Conservation (phyloP, 2,329 filamentous ascomycete genomes). For the Massarina eburnea region DNA sequence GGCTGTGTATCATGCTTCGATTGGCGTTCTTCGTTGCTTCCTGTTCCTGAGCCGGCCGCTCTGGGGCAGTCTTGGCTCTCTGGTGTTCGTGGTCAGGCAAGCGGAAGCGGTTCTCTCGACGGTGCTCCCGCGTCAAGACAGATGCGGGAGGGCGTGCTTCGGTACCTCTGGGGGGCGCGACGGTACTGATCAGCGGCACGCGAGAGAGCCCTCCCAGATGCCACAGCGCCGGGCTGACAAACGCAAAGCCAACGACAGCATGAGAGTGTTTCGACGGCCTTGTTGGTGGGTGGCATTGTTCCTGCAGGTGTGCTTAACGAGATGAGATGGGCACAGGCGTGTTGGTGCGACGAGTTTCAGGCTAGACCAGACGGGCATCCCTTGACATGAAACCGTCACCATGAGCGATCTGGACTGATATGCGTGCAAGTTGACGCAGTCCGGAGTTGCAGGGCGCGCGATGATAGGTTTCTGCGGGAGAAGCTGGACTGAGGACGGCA, state of each 20-base stretch:
- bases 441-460: conserved; percentile 13
- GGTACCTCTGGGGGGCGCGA: neutral
- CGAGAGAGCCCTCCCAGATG: neutral
- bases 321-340: conserved; percentile 26
- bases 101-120: neutral
- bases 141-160: too few relatives aligned
- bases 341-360: conserved; percentile 36
- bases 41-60: too few relatives aligned
- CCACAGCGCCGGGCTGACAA: neutral
- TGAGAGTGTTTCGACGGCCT: neutral
- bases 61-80: too few relatives aligned
- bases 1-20: too few relatives aligned
- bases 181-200: neutral
- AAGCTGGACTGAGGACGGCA: neutral
- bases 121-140: neutral
- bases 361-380: conserved; percentile 21
- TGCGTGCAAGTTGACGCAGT: conserved; percentile 10
- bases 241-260: neutral
- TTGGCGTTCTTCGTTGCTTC: too few relatives aligned
- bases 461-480: neutral
- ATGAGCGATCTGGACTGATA: conserved; percentile 6
- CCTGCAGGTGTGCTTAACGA: conserved; percentile 28
- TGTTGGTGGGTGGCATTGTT: conserved; percentile 4
- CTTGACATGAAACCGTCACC: conserved; percentile 22
- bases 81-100: too few relatives aligned